These are phyloP conservation scores for Arachnopeziza araneosa DNA, from an alignment of 2,329 filamentous ascomycete genomes.

Conservation along the genomic window DNA sequence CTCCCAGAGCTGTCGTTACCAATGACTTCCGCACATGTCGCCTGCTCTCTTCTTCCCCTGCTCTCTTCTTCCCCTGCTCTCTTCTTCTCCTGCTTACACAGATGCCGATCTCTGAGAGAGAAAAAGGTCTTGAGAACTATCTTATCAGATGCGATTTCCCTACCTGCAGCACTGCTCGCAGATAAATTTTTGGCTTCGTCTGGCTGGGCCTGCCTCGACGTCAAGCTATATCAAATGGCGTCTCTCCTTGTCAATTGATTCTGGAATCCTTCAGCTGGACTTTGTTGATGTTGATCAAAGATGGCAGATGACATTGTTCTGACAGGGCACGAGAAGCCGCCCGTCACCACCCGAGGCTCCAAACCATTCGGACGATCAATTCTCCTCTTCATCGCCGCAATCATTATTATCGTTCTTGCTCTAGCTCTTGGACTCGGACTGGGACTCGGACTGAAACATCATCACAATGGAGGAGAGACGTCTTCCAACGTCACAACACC, in stretches of 20 bases:
- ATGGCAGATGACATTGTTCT: not conserved
- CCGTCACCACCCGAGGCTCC: not conserved
- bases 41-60: not conserved
- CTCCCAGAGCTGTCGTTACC: not conserved
- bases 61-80: not conserved
- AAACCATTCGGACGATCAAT: not conserved
- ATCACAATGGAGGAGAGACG: conserved; percentile 1
- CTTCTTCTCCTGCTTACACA: not conserved
- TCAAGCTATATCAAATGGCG: not conserved
- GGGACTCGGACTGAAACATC: conserved; percentile 18
- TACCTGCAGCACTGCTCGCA: not conserved
- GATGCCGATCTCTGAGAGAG: not conserved
- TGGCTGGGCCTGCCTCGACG: not conserved
- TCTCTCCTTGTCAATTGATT: not conserved
- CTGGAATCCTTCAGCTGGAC: not conserved
- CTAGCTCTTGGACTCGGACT: conserved; percentile 17
- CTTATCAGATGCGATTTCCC: not conserved
- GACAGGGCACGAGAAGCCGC: not conserved
- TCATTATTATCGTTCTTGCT: conserved; percentile 10
- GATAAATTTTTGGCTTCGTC: not conserved
- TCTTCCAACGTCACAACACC: not conserved
- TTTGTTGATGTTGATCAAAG: not conserved
- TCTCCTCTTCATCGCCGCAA: conserved; percentile 1
- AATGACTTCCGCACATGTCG: not conserved
- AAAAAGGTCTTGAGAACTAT: not conserved